Evolutionary conservation across 352 stramenopile species (phyloP).

Genomic region (Blastocystis sp.): DNA sequence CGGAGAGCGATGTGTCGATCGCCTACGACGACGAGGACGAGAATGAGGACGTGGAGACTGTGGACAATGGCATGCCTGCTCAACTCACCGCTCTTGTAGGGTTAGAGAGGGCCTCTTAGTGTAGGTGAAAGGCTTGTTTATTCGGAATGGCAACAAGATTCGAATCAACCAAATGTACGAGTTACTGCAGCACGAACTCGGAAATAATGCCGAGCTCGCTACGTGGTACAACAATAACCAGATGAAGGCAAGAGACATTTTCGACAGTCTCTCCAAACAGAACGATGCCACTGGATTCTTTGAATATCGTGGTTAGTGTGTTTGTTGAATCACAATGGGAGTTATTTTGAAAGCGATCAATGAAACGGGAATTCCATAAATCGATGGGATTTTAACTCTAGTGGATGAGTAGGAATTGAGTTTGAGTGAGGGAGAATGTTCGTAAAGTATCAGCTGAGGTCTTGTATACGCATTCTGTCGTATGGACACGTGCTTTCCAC

Average conservation of each 20-base stretch:
- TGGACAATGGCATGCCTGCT: not conserved
- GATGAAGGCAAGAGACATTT: not conserved
- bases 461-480: constrained; percentile 43
- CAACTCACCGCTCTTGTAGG: constrained; percentile 4
- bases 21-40: not conserved
- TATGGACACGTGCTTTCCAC: not conserved
- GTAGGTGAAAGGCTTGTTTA: constrained; percentile 22
- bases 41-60: not conserved
- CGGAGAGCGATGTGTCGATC: not conserved
- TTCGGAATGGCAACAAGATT: constrained; percentile 44
- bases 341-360: not conserved
- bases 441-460: not conserved
- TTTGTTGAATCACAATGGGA: constrained; percentile 11
- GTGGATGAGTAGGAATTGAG: not conserved
- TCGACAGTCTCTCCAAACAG: not conserved
- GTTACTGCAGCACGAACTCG: not conserved
- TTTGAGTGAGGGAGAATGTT: constrained; percentile 37
- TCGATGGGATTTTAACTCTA: not conserved
- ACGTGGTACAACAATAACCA: constrained; percentile 2
- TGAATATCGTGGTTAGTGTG: constrained; percentile 34
- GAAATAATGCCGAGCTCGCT: not conserved
- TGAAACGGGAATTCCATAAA: not conserved
- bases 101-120: not conserved
- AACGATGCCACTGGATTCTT: not conserved
- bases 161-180: not conserved